These are phyloP conservation scores for Lachancea thermotolerans DNA, from an alignment of 805 yeast species.

Conservation along the genomic window DNA sequence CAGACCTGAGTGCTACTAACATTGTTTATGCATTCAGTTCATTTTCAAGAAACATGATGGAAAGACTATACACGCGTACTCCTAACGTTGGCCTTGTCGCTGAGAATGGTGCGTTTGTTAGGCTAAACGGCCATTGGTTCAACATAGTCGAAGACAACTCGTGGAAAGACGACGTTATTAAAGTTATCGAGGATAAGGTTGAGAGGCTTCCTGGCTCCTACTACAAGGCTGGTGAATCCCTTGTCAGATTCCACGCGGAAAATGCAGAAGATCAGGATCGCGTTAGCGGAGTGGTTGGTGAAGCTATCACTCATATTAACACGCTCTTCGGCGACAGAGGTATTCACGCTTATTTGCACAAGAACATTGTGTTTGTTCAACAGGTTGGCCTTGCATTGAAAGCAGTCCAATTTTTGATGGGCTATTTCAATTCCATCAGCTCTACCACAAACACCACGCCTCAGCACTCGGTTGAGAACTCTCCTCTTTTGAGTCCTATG, in stretches of 20 bases:
- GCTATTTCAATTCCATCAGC: constrained; percentile 30
- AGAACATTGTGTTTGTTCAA: constrained; percentile 65
- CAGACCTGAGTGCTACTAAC: constrained; percentile 57
- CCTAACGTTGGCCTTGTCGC: constrained; percentile 77
- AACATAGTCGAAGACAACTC: constrained; percentile 51
- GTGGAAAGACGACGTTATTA: constrained; percentile 32
- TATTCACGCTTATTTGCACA: constrained; percentile 72
- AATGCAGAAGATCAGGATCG: constrained; percentile 58
- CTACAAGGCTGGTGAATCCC: constrained; percentile 66
- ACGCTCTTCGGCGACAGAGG: constrained; percentile 57
- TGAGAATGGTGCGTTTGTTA: constrained; percentile 81
- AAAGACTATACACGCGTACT: constrained; percentile 58
- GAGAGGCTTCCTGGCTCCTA: constrained; percentile 79
- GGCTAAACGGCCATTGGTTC: constrained; percentile 52
- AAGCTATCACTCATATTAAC: constrained; percentile 76
- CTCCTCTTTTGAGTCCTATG: constrained; percentile 9
- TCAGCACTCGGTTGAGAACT: constrained; percentile 8
- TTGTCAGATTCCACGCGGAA: constrained; percentile 71
- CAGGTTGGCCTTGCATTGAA: constrained; percentile 51
- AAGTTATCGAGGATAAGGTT: constrained; percentile 34
- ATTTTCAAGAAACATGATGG: constrained; percentile 56
- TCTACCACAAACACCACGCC: constrained; percentile 25
- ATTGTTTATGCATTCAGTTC: constrained; percentile 67
- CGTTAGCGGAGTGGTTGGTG: constrained; percentile 67
- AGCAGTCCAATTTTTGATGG: constrained; percentile 49